Evolutionary conservation across 2,329 filamentous ascomycete genomes (phyloP), one percentile per base, ranked within the genome.

Genomic region (Paecilomyces fulvus): DNA sequence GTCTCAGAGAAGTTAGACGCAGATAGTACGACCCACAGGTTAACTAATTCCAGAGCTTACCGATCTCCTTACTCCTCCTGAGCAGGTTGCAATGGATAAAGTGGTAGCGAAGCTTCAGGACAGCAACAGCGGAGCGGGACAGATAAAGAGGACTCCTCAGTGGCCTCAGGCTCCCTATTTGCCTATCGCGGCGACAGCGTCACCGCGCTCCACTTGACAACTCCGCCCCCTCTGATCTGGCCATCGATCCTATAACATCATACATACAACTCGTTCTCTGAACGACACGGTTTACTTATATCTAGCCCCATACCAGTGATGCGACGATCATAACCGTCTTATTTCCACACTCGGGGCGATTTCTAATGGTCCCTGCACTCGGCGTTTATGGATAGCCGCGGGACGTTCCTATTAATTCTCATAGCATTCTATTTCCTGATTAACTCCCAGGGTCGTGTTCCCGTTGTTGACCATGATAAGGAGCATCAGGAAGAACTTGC

Each of bases 341-440:
- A 23, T 51, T 30, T 28, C 4, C n/a, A 52, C 12, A 52, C 21
- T 51, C 28, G 12, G 28, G 28, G 9, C 33, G 10, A 30, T 23
- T 28, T 31, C 46, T 56, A 48, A 51, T 55, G 57, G 49, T 48
- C 57, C 55, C 55, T 37, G 49, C 57, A 52, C 56, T 53, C 58
- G 65, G 66, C 64, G 65, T 70, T 64, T 60, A 77, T 77, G 75
- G 75, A 77, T 68, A 76, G 72, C 65, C 75, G 70, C 73, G 77
- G 67, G 69, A 79, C 68, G 65, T 75, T 71, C 60, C 69, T 82
- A 60, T 70, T 80, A 55, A 67, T 82, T 57, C 60, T 82, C 61
- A 66, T 83, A 63, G 68, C 81, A 33, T 72, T 80, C 58, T 81
- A 81, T 70, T 73, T 82, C 56, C 75, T 82, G 59, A 70, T 81